phyloP scores from a whole-genome alignment of 1,139 yeast genomes.

The Geotrichum siamense region DNA sequence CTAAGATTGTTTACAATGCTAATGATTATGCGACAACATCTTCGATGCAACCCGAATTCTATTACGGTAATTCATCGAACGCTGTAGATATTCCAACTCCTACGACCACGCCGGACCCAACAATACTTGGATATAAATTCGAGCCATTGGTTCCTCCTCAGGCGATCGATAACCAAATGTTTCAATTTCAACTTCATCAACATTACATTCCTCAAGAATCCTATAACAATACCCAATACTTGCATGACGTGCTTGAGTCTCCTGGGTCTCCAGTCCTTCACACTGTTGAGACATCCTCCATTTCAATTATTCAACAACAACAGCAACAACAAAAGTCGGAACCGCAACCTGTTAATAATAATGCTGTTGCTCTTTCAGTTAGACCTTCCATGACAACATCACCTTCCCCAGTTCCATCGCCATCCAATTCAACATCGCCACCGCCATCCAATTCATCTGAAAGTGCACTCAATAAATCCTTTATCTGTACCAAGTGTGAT shows the following conservation, averaged over 20 bases:
- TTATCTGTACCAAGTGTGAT: conserved; percentile 32
- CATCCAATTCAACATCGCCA: neutral
- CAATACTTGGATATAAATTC: neutral
- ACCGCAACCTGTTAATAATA: no score
- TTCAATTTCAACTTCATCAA: neutral
- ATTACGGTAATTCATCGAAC: neutral
- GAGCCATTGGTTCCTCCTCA: conserved; percentile 3
- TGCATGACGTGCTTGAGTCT: conserved; percentile 4
- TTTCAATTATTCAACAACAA: neutral
- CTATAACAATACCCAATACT: neutral
- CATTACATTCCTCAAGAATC: neutral
- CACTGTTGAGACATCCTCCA: conserved; percentile 2
- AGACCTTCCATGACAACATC: neutral
- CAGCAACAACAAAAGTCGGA: no score
- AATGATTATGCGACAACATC: neutral
- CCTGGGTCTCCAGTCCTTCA: conserved; percentile 3
- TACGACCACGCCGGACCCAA: conserved; percentile 3
- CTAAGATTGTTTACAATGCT: conserved; percentile 1
- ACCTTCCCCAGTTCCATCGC: neutral
- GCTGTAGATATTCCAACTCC: conserved; percentile 1
- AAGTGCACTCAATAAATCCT: conserved; percentile 23
- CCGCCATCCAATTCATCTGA: conserved; percentile 1
- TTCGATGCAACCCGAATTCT: neutral
- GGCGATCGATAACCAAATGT: conserved; percentile 1
- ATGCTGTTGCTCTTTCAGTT: no score